Percentiles rank a stretch among this genome's conserved stretches.
These are phyloP conservation scores for Elongisporangium undulatum DNA, from an alignment of 352 stramenopile species.

Conservation along the genomic window DNA sequence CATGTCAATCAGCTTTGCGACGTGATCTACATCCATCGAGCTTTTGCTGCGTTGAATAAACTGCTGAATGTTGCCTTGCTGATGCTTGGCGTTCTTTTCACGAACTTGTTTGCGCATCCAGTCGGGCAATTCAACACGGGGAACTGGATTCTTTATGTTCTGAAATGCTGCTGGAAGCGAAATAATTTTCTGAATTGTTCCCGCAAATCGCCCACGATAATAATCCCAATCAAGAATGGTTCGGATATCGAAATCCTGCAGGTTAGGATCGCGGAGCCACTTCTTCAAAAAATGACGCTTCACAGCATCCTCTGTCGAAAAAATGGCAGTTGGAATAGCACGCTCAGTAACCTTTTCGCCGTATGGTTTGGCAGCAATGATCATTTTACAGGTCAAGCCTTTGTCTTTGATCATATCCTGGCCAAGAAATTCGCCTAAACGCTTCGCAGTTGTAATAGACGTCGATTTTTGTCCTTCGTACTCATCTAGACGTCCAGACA, in stretches of 20 bases:
- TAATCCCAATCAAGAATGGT: constrained; percentile 99
- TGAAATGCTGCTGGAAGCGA: constrained; percentile 98
- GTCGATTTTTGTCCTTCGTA: constrained; percentile 97
- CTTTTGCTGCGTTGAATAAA: constrained; percentile 72
- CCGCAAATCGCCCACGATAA: constrained; percentile 86
- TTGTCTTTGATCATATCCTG: constrained; percentile 98
- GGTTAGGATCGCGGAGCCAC: constrained; percentile 92
- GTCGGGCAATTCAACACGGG: constrained; percentile 93
- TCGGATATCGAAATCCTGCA: constrained; percentile 92
- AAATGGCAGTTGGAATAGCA: constrained; percentile 98
- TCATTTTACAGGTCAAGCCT: constrained; percentile 97
- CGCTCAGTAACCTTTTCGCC: constrained; percentile 97
- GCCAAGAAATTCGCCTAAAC: constrained; percentile 98
- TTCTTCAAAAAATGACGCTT: constrained; percentile 97
- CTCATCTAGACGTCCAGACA: constrained; percentile 96
- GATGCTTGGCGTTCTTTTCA: constrained; percentile 79
- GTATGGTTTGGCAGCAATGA: constrained; percentile 91
- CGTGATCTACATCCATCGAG: constrained; percentile 31
- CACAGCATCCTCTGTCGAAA: constrained; percentile 92
- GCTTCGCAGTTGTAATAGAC: constrained; percentile 95
- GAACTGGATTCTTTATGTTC: constrained; percentile 95
- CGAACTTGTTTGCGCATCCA: constrained; percentile 95
- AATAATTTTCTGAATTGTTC: constrained; percentile 99
- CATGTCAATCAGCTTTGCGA: constrained; percentile 67
- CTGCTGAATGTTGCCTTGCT: constrained; percentile 84